Base-by-base conservation (phyloP, 2,329 filamentous ascomycete genomes). In the Apiospora malaysiana region DNA sequence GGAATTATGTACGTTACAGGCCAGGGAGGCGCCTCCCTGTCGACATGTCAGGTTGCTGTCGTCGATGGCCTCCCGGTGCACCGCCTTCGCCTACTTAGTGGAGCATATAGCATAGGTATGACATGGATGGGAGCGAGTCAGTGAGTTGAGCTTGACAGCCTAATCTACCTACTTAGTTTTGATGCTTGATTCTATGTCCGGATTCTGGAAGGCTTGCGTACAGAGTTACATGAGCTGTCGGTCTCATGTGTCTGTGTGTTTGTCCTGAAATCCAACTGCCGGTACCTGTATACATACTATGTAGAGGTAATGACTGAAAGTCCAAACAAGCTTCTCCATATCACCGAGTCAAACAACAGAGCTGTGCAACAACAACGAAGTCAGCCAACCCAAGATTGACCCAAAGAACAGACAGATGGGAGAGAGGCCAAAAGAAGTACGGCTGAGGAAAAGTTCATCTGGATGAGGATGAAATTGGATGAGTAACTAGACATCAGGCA, bases 101-200 rank as follows among this genome's bases (percentile, higher is more conserved):
- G 56, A 63, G 56, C n/a, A 32, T 32, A 6, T 3, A 32, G 8
- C 56, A 40, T 63, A 27, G 56, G 56, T 32, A 6, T 3, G 56
- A 12, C 56, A 40, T 63, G 56, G 56, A 21, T 7, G 14, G 27
- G 56, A 40, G n/a, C 56, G 56, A 63, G 56, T 63, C 56, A 63
- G 32, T 63, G 56, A 18, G 56, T n/a, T 18, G 18, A 16, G 6
- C 32, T n/a, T 23, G 42, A 45, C 42, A 32, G n/a, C n/a, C n/a
- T n/a, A n/a, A n/a, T 32, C 51, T 37, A 16, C n/a, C n/a, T 27
- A 45, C 2, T 14, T 45, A 45, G 42, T 45, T 45, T 45, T 45
- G 42, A 45, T 45, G 42, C 42, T 45, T 45, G 16, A 12, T 45
- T 45, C 42, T 45, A 9, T 18, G 12, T 45, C 42, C 32, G 32